Conservation (phyloP, 768 basidiomycete genomes). For the Mycena rosella region DNA sequence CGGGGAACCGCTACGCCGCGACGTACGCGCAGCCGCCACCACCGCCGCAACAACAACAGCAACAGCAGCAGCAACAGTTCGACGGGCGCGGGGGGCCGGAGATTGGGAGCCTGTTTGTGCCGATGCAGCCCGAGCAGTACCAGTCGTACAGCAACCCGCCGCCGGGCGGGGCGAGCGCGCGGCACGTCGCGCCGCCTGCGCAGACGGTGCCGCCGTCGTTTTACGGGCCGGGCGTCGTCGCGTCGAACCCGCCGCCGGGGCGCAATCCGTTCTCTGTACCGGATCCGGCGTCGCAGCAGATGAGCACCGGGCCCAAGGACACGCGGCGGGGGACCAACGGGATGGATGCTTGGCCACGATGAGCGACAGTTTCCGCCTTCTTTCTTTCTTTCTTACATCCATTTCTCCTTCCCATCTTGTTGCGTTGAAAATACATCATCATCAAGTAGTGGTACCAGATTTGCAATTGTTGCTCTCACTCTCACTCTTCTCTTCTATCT, state of each 20-base stretch:
- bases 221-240: conserved; percentile 73
- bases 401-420: conserved; percentile 19
- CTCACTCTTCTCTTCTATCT: conserved; percentile 6
- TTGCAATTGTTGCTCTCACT: conserved; percentile 32
- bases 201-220: conserved; percentile 74
- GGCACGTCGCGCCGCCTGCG: conserved; percentile 63
- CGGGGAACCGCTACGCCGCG: conserved; percentile 72
- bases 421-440: conserved; percentile 33
- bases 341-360: conserved; percentile 85
- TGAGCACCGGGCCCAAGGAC: conserved; percentile 61
- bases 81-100: conserved; percentile 74
- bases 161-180: conserved; percentile 44
- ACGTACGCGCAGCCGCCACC: conserved; percentile 64
- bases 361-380: conserved; percentile 41
- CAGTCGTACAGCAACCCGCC: conserved; percentile 62
- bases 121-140: conserved; percentile 88
- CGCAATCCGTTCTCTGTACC: conserved; percentile 58
- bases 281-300: conserved; percentile 55
- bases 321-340: conserved; percentile 66
- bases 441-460: conserved; percentile 31
- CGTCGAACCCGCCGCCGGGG: conserved; percentile 55
- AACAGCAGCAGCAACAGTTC: conserved; percentile 50
- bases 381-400: not conserved
- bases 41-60: conserved; percentile 50
- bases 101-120: conserved; percentile 78